phyloP scores from a whole-genome alignment of 2,329 filamentous ascomycete genomes.

The Coniochaeta pulveracea region DNA sequence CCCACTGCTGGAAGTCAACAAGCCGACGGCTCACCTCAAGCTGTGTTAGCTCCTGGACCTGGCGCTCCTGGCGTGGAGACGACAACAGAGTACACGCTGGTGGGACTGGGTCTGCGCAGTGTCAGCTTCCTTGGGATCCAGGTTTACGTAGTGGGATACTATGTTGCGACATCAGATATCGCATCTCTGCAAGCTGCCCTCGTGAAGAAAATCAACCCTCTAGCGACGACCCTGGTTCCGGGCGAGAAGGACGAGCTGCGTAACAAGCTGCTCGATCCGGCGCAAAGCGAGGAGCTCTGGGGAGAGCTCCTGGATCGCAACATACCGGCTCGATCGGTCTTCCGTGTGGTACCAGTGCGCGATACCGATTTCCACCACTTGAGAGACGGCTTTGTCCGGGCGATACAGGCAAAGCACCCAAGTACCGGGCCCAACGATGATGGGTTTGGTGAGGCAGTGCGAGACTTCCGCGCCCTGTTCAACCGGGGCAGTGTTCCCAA shows the following conservation, averaged over 20 bases:
- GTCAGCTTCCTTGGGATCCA: slow-evolving; percentile 85
- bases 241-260: slow-evolving; percentile 69
- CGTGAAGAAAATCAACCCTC: slow-evolving; percentile 61
- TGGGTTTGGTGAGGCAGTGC: slow-evolving; percentile 62
- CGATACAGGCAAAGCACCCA: slow-evolving; percentile 60
- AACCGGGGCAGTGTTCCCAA: slow-evolving; percentile 72
- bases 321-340: slow-evolving; percentile 57
- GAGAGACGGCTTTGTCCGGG: slow-evolving; percentile 80
- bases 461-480: slow-evolving; percentile 72
- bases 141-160: slow-evolving; percentile 91
- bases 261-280: slow-evolving; percentile 56
- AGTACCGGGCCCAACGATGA: slow-evolving; percentile 47
- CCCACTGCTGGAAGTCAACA: too few relatives aligned
- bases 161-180: slow-evolving; percentile 77
- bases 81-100: slow-evolving; percentile 65
- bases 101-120: slow-evolving; percentile 78
- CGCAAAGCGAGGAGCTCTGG: slow-evolving; percentile 64
- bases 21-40: too few relatives aligned
- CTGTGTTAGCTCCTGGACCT: too few relatives aligned
- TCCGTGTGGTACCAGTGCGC: slow-evolving; percentile 79
- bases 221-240: slow-evolving; percentile 73
- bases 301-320: slow-evolving; percentile 53
- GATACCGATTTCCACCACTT: slow-evolving; percentile 93
- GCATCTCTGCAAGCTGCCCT: slow-evolving; percentile 68
- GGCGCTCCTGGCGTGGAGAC: slow-evolving; percentile 19